These are phyloP conservation scores for Strigomonas culicis DNA, from an alignment of 208 protist species.

Conservation along the genomic window DNA sequence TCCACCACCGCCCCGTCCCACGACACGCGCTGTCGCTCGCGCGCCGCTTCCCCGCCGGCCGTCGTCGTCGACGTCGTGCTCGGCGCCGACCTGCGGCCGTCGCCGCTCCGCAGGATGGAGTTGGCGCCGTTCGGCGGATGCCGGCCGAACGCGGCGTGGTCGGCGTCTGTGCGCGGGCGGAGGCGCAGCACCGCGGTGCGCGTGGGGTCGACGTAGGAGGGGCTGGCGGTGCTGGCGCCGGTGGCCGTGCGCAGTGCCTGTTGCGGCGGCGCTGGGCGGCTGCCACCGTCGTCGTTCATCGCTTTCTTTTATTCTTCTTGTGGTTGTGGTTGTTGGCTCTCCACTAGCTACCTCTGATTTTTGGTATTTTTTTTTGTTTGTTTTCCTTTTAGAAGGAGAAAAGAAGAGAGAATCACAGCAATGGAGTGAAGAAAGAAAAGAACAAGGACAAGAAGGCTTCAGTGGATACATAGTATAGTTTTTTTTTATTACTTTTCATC, in stretches of 20 bases:
- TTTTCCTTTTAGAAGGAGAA: constrained; percentile 2
- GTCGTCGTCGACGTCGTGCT: background rate
- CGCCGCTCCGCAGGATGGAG: no score
- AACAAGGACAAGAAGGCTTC: background rate
- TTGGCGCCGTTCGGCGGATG: background rate
- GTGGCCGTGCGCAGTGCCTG: background rate
- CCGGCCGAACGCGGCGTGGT: background rate
- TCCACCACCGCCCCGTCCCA: constrained; percentile 56
- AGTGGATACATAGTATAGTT: constrained; percentile 1
- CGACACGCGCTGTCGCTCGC: constrained; percentile 20
- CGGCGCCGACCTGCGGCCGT: no score
- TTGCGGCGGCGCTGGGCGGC: no score
- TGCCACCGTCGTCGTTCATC: background rate
- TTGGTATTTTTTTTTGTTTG: constrained; percentile 1
- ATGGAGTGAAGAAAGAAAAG: background rate
- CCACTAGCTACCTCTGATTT: background rate
- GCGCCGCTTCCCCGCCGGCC: background rate
- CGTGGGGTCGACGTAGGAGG: background rate
- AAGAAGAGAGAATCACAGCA: constrained; percentile 8
- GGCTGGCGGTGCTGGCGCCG: background rate
- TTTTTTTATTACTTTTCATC: constrained; percentile 9
- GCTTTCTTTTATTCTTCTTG: background rate
- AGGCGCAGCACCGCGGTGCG: constrained; percentile 28
- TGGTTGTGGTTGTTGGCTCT: background rate
- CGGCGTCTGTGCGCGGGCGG: constrained; percentile 15